Conservation (phyloP, 371 early-diverging fungal genomes). For the Mucor irregularis region DNA sequence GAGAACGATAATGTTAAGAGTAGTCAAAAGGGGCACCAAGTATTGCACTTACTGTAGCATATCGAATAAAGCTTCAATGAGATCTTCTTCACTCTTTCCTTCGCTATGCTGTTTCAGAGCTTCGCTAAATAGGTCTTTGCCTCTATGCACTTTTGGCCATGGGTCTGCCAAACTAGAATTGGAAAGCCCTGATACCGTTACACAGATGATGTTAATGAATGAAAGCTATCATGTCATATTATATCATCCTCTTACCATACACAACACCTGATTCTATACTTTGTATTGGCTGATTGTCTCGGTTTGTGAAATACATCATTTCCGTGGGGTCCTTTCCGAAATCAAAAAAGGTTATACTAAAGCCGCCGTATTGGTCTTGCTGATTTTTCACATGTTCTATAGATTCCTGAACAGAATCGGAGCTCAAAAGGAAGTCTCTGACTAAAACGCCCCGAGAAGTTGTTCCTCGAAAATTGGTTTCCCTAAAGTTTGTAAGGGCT, state of each 20-base stretch:
- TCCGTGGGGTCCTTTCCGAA: constrained; percentile 26
- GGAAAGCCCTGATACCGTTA: constrained; percentile 40
- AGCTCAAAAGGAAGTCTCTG: constrained; percentile 36
- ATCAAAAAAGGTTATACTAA: constrained; percentile 56
- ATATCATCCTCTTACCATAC: constrained; percentile 37
- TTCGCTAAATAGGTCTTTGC: constrained; percentile 30
- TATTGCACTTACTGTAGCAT: constrained; percentile 49
- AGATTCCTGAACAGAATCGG: constrained; percentile 18
- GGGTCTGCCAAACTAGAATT: constrained; percentile 48
- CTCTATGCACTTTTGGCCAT: constrained; percentile 57
- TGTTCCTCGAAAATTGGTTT: constrained; percentile 38
- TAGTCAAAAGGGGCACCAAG: no score
- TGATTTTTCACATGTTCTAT: constrained; percentile 26
- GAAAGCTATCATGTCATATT: background rate
- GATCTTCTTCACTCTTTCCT: constrained; percentile 21
- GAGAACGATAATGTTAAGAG: background rate
- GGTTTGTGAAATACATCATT: constrained; percentile 43
- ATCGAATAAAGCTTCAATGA: constrained; percentile 48
- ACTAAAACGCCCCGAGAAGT: constrained; percentile 57
- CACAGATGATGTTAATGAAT: background rate
- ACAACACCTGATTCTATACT: constrained; percentile 23
- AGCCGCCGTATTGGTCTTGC: constrained; percentile 46
- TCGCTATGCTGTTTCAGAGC: constrained; percentile 23
- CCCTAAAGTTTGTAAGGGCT: constrained; percentile 61
- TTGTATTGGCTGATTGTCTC: constrained; percentile 28